phyloP scores from a whole-genome alignment of 2,329 filamentous ascomycete genomes.

The Dactylellina haptotyla region DNA sequence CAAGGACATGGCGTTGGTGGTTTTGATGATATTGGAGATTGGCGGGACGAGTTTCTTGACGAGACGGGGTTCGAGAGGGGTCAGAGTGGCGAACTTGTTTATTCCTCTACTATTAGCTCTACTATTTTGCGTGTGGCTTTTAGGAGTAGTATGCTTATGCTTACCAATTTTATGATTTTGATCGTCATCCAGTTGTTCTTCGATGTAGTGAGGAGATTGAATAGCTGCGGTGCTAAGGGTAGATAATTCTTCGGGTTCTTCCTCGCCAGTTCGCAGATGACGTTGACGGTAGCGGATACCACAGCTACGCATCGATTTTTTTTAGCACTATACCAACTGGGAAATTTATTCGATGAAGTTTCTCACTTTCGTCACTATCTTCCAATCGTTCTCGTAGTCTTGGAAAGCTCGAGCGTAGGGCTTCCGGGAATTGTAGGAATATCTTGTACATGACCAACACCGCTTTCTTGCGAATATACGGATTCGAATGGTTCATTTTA shows the following conservation, averaged over 20 bases:
- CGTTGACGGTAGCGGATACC: conserved; percentile 94
- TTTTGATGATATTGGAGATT: conserved; percentile 89
- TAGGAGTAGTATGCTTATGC: conserved; percentile 58
- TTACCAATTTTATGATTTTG: conserved; percentile 94
- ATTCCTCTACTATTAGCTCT: too few relatives aligned
- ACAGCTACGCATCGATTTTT: conserved; percentile 65
- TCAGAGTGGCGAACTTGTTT: conserved; percentile 97
- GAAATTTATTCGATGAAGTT: conserved; percentile 63
- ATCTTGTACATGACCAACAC: conserved; percentile 93
- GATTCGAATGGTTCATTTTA: conserved; percentile 83
- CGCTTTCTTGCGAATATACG: conserved; percentile 91
- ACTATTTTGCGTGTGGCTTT: too few relatives aligned
- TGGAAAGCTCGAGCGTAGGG: conserved; percentile 89
- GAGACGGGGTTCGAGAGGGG: conserved; percentile 87
- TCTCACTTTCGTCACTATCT: conserved; percentile 81
- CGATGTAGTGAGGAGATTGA: conserved; percentile 88
- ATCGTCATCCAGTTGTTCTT: conserved; percentile 99
- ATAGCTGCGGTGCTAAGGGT: conserved; percentile 87
- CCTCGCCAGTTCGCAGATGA: conserved; percentile 95
- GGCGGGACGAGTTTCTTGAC: conserved; percentile 91
- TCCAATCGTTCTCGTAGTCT: conserved; percentile 95
- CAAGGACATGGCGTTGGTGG: conserved; percentile 96
- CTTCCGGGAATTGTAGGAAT: conserved; percentile 95
- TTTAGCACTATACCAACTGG: conserved; percentile 19
- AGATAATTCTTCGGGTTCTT: conserved; percentile 92